phyloP scores from a whole-genome alignment of 2,329 filamentous ascomycete species.

The Colletotrichum agaves region DNA sequence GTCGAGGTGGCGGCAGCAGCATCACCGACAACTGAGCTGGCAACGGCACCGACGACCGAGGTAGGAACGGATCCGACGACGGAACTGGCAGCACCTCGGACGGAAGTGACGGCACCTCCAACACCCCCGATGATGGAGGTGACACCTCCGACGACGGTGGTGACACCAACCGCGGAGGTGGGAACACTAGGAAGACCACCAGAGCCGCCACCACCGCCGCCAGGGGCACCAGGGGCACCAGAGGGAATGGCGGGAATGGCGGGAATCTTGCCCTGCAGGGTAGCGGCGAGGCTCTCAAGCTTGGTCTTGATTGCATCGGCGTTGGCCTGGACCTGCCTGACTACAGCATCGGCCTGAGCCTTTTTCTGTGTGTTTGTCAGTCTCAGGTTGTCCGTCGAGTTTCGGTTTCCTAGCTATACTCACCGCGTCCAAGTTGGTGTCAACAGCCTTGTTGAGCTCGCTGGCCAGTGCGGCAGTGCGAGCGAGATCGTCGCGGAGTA shows the following conservation, averaged over 20 bases:
- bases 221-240: background rate
- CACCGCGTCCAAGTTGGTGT: background rate
- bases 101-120: background rate
- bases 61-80: no score
- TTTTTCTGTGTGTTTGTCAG: background rate
- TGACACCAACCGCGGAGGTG: background rate
- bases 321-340: slow-evolving; percentile 2
- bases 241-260: background rate
- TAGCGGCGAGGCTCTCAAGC: background rate
- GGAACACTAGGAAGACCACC: background rate
- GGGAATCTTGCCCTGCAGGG: background rate
- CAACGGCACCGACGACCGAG: background rate
- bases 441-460: slow-evolving; percentile 5
- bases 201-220: background rate
- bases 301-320: background rate
- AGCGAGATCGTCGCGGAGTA: background rate
- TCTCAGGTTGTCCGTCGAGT: no score
- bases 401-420: background rate
- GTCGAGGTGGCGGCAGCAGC: background rate
- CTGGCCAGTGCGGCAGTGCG: background rate
- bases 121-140: background rate
- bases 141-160: background rate
- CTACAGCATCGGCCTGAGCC: slow-evolving; percentile 6
- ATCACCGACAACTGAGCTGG: background rate
- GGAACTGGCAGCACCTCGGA: background rate